A percentile compares a stretch with the other conserved stretches of the same genome.
phyloP scores from a whole-genome alignment of 768 basidiomycete species.

The Phanerochaete carnosa region DNA sequence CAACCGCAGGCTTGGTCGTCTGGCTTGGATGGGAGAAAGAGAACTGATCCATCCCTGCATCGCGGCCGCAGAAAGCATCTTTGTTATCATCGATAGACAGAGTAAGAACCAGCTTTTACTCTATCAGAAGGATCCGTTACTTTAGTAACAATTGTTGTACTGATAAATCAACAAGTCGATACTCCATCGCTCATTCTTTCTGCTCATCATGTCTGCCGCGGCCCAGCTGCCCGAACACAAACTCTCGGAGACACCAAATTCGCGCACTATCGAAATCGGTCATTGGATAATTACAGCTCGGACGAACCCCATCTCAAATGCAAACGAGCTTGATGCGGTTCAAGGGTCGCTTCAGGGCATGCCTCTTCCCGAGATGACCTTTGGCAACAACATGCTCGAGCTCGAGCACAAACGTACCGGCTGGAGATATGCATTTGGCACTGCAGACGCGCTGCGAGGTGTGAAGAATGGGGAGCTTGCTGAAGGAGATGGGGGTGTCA shows the following conservation, averaged over 20 bases:
- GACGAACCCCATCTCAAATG: constrained; percentile 79
- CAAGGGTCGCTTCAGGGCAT: constrained; percentile 59
- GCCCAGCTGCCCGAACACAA: constrained; percentile 57
- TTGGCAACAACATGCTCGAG: constrained; percentile 76
- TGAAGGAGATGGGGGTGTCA: constrained; percentile 86
- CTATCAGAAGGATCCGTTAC: background rate
- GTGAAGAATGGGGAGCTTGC: constrained; percentile 78
- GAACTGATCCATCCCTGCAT: background rate
- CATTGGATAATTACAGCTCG: constrained; percentile 70
- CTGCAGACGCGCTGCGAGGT: constrained; percentile 59
- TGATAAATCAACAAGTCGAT: background rate
- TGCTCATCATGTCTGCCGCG: constrained; percentile 6
- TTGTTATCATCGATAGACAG: background rate
- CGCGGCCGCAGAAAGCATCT: background rate
- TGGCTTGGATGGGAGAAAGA: background rate
- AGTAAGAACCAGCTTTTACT: background rate
- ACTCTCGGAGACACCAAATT: constrained; percentile 65
- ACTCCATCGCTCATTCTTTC: background rate
- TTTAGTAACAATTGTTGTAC: background rate
- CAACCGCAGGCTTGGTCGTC: background rate
- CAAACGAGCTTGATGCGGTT: constrained; percentile 67
- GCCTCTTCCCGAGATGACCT: constrained; percentile 95
- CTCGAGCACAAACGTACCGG: constrained; percentile 63
- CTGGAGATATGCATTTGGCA: constrained; percentile 64
- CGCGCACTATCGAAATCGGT: constrained; percentile 62